Evolutionary conservation across 176 grass and related monocot genomes (phyloP).

Genomic region (Hordeum vulgare): MorexV3_pseudomolecules_assembly NC_058520.1:404452142-404452641

Average conservation of each 20-base stretch:
- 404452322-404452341: background rate
- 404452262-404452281: background rate
- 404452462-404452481: background rate
- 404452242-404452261: background rate
- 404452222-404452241: no score
- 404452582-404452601: conserved; percentile 63
- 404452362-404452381: conserved; percentile 17
- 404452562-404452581: conserved; percentile 34
- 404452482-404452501: conserved; percentile 7
- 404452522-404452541: background rate
- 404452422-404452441: background rate
- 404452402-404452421: background rate
- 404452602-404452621: conserved; percentile 95
- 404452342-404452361: background rate
- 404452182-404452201: no score
- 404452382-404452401: background rate
- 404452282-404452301: background rate
- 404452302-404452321: background rate
- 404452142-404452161: no score
- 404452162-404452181: no score
- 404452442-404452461: background rate
- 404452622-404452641: conserved; percentile 67
- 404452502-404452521: background rate
- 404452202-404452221: no score
- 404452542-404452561: background rate